Conservation (phyloP, 305 asterid genomes). For the Lippia alba region DNA sequence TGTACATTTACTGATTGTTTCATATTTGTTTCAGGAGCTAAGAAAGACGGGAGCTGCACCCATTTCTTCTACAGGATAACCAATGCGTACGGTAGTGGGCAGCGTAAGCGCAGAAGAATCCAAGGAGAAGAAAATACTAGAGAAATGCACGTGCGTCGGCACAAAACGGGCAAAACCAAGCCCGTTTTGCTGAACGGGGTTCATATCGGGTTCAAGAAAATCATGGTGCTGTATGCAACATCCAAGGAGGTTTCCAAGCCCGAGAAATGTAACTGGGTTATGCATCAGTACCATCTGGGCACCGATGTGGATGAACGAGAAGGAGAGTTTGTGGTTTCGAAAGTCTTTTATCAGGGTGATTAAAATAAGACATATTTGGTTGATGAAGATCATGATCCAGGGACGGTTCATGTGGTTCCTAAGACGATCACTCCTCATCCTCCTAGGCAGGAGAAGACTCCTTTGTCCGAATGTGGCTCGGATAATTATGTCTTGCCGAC, state of each 20-base stretch:
- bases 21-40: conserved; percentile 61
- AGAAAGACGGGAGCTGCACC: conserved; percentile 78
- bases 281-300: conserved; percentile 96
- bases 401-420: conserved; percentile 51
- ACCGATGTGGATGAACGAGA: conserved; percentile 63
- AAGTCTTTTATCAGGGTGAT: conserved; percentile 63
- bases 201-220: conserved; percentile 81
- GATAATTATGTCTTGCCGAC: conserved; percentile 35
- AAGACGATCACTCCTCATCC: conserved; percentile 59
- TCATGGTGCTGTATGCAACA: conserved; percentile 77
- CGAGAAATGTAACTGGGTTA: conserved; percentile 76
- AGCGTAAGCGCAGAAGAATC: conserved; percentile 81
- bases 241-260: conserved; percentile 61
- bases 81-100: conserved; percentile 82
- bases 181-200: conserved; percentile 64
- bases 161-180: conserved; percentile 92
- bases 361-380: conserved; percentile 36
- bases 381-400: conserved; percentile 53
- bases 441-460: conserved; percentile 58
- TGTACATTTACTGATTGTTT: too few species aligned
- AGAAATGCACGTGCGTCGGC: conserved; percentile 74
- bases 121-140: conserved; percentile 38
- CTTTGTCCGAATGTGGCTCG: conserved; percentile 45
- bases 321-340: conserved; percentile 78
- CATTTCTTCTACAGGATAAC: conserved; percentile 67